Percentiles rank a stretch among this genome's conserved stretches.
phyloP scores from a whole-genome alignment of 306 rosid genomes.

The Trichosanthes cucumerina region DNA sequence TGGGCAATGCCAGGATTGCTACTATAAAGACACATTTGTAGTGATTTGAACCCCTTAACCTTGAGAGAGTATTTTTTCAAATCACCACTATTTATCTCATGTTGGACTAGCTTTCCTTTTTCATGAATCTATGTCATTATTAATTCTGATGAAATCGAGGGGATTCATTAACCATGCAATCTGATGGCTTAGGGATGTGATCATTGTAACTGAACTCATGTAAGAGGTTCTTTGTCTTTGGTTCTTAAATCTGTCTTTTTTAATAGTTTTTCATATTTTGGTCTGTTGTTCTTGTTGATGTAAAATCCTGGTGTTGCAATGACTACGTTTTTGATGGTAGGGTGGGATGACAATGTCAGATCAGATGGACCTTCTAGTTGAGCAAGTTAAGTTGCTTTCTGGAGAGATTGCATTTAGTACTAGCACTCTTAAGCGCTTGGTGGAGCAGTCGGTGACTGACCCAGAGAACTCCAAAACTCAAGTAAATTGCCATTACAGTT shows the following conservation, averaged over 20 bases:
- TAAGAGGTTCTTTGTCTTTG: background rate
- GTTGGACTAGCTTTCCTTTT: background rate
- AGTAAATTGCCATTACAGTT: constrained; percentile 24
- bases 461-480: constrained; percentile 72
- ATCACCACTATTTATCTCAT: background rate
- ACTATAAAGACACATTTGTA: background rate
- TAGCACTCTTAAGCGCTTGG: constrained; percentile 93
- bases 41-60: background rate
- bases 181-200: background rate
- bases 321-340: constrained; percentile 28
- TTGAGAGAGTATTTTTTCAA: background rate
- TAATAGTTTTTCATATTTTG: background rate
- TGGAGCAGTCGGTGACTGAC: constrained; percentile 72
- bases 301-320: constrained; percentile 1
- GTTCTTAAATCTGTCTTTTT: background rate
- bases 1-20: background rate
- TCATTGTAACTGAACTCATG: background rate
- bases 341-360: constrained; percentile 87
- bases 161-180: background rate
- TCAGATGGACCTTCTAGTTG: constrained; percentile 94
- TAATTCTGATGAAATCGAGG: background rate
- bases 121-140: background rate
- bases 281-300: background rate
- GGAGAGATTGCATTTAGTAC: constrained; percentile 96
- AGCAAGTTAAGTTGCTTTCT: constrained; percentile 99